These are phyloP conservation scores for Cladosporium sphaerospermum DNA, from an alignment of 2,329 filamentous ascomycete species.

Conservation along the genomic window DNA sequence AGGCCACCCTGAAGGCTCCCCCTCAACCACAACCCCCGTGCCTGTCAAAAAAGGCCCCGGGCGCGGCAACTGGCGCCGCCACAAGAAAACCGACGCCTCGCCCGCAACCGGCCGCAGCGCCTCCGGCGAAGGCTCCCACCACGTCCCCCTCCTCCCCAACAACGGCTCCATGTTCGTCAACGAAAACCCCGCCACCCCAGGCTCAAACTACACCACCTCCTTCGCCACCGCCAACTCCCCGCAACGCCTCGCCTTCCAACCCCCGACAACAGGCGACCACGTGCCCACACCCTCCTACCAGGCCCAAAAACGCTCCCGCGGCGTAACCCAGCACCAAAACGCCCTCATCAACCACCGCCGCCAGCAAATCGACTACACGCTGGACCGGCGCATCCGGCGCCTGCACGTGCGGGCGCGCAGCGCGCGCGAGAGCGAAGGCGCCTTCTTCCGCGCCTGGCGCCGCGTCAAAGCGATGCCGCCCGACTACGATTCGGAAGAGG, in stretches of 20 bases:
- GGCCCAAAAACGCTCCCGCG: constrained; percentile 54
- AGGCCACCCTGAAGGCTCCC: constrained; percentile 18
- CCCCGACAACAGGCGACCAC: constrained; percentile 22
- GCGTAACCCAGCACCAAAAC: constrained; percentile 74
- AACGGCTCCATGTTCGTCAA: constrained; percentile 25
- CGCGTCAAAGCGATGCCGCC: constrained; percentile 49
- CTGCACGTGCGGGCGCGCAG: constrained; percentile 56
- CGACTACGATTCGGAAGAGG: constrained; percentile 44
- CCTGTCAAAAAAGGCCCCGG: constrained; percentile 39
- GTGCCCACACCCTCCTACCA: constrained; percentile 30
- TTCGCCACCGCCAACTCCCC: constrained; percentile 1
- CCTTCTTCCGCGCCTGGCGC: constrained; percentile 60
- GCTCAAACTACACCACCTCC: constrained; percentile 2
- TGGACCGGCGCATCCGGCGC: constrained; percentile 65
- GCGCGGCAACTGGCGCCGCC: constrained; percentile 45
- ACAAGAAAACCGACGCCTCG: constrained; percentile 22
- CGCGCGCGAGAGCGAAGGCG: constrained; percentile 56
- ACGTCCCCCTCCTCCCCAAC: constrained; percentile 30
- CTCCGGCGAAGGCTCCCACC: constrained; percentile 27
- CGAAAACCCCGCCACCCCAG: constrained; percentile 7
- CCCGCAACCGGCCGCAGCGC: constrained; percentile 11
- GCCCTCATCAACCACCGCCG: constrained; percentile 73
- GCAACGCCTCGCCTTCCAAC: constrained; percentile 21
- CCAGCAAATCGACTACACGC: constrained; percentile 73
- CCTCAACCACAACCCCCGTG: constrained; percentile 22